A percentile compares a stretch with the other conserved stretches of the same genome.
Evolutionary conservation across 768 basidiomycete genomes (phyloP).

Genomic region (Boletus sensibilis): DNA sequence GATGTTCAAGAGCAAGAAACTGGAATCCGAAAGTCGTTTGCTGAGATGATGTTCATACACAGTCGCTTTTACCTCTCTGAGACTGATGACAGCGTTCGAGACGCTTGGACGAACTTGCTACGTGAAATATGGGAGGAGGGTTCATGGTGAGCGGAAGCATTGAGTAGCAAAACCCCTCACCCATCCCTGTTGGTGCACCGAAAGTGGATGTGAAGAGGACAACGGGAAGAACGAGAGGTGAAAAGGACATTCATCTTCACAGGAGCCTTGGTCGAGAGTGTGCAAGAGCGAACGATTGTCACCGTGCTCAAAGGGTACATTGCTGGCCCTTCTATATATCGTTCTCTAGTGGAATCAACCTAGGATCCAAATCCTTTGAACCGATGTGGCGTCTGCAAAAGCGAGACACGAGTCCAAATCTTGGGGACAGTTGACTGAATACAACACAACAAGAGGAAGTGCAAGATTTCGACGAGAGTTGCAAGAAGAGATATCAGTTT

Average conservation of each 20-base stretch:
- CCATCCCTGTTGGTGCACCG: no score
- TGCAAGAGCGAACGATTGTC: neutral
- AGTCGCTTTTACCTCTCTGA: neutral
- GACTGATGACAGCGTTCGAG: neutral
- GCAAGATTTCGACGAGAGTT: no score
- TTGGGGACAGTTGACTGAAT: neutral
- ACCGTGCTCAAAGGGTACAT: neutral
- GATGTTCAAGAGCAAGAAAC: neutral
- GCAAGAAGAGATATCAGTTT: no score
- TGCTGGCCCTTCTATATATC: neutral
- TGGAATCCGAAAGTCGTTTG: neutral
- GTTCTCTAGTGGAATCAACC: neutral
- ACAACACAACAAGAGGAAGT: neutral
- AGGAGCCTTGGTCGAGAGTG: neutral
- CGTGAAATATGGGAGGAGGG: neutral
- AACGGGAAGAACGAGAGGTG: neutral
- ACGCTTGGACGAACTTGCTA: neutral
- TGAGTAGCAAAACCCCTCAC: no score
- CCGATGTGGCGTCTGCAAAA: neutral
- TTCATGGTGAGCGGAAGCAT: neutral
- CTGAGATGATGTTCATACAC: neutral
- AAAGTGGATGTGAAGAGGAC: no score
- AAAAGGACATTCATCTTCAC: constrained; percentile 1
- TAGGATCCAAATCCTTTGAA: neutral
- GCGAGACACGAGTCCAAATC: neutral